These are phyloP conservation scores for Lophium mytilinum DNA, from an alignment of 495 filamentous ascomycete genomes.

Conservation along the genomic window DNA sequence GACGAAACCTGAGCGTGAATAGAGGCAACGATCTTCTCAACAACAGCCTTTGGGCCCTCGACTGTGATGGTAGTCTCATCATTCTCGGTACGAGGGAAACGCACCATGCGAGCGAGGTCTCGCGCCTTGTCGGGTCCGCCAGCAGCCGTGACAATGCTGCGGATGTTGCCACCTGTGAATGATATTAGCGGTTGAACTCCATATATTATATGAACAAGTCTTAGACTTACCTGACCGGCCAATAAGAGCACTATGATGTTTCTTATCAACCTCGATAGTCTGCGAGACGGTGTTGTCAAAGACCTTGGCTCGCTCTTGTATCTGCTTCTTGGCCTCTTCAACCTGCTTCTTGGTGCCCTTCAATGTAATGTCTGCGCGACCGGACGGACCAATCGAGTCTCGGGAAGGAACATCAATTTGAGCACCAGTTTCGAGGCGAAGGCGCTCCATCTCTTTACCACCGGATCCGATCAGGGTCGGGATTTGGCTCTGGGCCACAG, in stretches of 20 bases:
- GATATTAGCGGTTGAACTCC: not conserved
- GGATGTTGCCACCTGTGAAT: conserved; percentile 69
- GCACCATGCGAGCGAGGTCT: conserved; percentile 74
- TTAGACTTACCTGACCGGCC: conserved; percentile 67
- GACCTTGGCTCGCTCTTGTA: conserved; percentile 71
- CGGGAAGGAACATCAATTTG: conserved; percentile 81
- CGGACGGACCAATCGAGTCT: conserved; percentile 51
- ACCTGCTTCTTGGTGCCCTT: conserved; percentile 88
- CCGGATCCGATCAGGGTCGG: conserved; percentile 84
- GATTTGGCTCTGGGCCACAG: conserved; percentile 79
- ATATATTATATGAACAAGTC: not conserved
- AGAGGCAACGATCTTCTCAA: conserved; percentile 77
- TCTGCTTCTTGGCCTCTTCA: conserved; percentile 75
- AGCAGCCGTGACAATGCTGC: conserved; percentile 75
- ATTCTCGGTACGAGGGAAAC: conserved; percentile 73
- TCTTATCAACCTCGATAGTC: conserved; percentile 81
- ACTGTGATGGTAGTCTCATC: conserved; percentile 80
- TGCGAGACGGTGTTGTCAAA: conserved; percentile 81
- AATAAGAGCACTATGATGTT: conserved; percentile 85
- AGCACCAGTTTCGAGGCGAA: conserved; percentile 72
- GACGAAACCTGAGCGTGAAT: conserved; percentile 73
- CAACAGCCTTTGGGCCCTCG: conserved; percentile 71
- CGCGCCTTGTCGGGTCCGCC: conserved; percentile 80
- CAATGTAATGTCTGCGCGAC: conserved; percentile 72
- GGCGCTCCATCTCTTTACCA: conserved; percentile 80